Conservation (phyloP, 768 basidiomycete genomes). For the Termitomyces sp. region DNA sequence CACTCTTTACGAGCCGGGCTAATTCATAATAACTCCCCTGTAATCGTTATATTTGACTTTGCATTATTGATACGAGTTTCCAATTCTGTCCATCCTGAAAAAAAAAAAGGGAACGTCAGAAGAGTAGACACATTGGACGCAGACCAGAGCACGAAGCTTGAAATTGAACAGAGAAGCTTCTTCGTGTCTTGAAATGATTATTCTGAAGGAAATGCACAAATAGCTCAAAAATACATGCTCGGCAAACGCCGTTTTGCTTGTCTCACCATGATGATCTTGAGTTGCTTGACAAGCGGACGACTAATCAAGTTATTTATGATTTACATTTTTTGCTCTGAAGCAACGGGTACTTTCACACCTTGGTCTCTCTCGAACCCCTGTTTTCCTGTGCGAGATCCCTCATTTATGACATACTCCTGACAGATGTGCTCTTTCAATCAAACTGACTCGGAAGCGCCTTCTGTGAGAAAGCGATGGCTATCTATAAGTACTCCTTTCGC, state of each 20-base stretch:
- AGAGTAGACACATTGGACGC: slow-evolving; percentile 16
- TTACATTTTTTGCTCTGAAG: background rate
- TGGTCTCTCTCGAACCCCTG: background rate
- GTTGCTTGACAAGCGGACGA: too few species aligned
- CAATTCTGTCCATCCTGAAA: slow-evolving; percentile 35
- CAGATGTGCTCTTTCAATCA: background rate
- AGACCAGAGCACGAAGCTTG: slow-evolving; percentile 46
- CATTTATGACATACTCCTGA: background rate
- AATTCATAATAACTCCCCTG: slow-evolving; percentile 38
- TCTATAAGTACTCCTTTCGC: background rate
- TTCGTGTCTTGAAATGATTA: slow-evolving; percentile 18
- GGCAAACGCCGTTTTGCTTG: background rate
- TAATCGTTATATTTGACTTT: slow-evolving; percentile 22
- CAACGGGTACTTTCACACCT: background rate
- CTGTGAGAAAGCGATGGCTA: background rate
- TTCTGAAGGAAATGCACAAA: background rate
- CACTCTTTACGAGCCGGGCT: slow-evolving; percentile 53
- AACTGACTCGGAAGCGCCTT: background rate
- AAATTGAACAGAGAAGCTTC: slow-evolving; percentile 45
- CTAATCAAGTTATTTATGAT: background rate
- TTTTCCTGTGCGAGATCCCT: background rate
- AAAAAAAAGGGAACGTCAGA: slow-evolving; percentile 11
- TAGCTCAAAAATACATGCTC: background rate
- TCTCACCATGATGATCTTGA: too few species aligned
- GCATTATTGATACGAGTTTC: slow-evolving; percentile 37